phyloP scores from a whole-genome alignment of 148 eudicot genomes.

The Heliosperma pusillum region DNA sequence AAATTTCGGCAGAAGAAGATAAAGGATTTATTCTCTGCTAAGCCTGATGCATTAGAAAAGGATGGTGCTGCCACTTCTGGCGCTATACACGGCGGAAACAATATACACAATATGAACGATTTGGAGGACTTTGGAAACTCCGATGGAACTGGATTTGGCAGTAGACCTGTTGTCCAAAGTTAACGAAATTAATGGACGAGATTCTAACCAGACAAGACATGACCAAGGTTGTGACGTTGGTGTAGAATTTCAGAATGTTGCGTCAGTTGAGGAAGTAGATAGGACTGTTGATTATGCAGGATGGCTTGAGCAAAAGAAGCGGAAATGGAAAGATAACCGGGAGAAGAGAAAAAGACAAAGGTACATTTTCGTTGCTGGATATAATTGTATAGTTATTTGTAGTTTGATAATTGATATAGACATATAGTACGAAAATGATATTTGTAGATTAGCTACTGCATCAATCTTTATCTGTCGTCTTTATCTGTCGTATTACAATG shows the following conservation, averaged over 20 bases:
- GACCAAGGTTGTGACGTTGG: slow-evolving; percentile 30
- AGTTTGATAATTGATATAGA: background rate
- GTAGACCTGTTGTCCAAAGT: slow-evolving; percentile 59
- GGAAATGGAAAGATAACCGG: slow-evolving; percentile 83
- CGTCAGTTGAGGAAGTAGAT: slow-evolving; percentile 42
- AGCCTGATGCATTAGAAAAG: slow-evolving; percentile 30
- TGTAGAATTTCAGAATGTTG: slow-evolving; percentile 30
- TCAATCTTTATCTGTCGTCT: background rate
- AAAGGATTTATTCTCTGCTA: slow-evolving; percentile 65
- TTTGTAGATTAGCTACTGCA: background rate
- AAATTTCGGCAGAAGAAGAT: slow-evolving; percentile 87
- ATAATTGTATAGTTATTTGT: no score
- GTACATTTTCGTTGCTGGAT: slow-evolving; percentile 27
- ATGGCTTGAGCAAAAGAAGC: slow-evolving; percentile 87
- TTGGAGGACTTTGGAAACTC: slow-evolving; percentile 70
- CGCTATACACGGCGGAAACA: slow-evolving; percentile 22
- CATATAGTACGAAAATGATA: background rate
- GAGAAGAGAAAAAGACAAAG: slow-evolving; percentile 78
- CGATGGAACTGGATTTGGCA: slow-evolving; percentile 38
- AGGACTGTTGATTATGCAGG: slow-evolving; percentile 72
- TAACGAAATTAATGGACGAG: slow-evolving; percentile 47
- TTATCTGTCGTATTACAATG: no score
- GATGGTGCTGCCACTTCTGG: slow-evolving; percentile 27
- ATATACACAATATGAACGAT: slow-evolving; percentile 46
- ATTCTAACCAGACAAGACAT: slow-evolving; percentile 26